These are phyloP conservation scores for Yamadazyma atmosphaerica DNA, from an alignment of 1,139 yeast genomes.

Conservation along the genomic window DNA sequence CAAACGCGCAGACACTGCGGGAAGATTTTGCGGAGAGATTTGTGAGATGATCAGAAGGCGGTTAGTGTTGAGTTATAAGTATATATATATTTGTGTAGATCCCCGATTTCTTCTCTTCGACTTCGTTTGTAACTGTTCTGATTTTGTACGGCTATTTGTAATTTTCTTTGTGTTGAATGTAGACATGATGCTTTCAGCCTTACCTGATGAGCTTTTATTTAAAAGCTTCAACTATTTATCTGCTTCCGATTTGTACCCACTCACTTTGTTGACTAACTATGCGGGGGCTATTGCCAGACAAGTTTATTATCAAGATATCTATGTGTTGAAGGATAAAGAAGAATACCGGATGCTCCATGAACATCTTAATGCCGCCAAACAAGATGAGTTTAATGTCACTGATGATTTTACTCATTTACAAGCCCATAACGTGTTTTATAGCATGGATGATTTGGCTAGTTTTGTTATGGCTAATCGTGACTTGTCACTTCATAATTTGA, in stretches of 20 bases:
- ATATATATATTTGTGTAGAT: background rate
- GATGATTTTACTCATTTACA: background rate
- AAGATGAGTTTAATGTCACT: background rate
- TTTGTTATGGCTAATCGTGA: slow-evolving; percentile 5
- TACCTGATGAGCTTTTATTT: slow-evolving; percentile 5
- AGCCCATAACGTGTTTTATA: slow-evolving; percentile 2
- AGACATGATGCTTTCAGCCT: background rate
- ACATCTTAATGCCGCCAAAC: background rate
- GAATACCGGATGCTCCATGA: background rate
- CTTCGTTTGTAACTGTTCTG: too few relatives aligned
- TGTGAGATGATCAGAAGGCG: slow-evolving; percentile 2
- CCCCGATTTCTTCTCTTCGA: too few relatives aligned
- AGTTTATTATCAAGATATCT: slow-evolving; percentile 4
- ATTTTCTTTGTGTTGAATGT: too few relatives aligned
- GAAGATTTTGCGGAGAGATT: slow-evolving; percentile 7
- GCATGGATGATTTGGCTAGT: background rate
- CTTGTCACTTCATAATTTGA: slow-evolving; percentile 6
- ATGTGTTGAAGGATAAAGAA: background rate
- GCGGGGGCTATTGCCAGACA: slow-evolving; percentile 4
- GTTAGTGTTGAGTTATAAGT: background rate
- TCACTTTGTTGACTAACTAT: background rate
- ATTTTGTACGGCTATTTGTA: too few relatives aligned
- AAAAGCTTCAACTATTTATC: slow-evolving; percentile 2
- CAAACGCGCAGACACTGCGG: background rate
- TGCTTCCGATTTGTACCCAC: background rate